Evolutionary conservation across 2,329 filamentous ascomycete genomes (phyloP).

Genomic region (Neonectria coccinea): DNA sequence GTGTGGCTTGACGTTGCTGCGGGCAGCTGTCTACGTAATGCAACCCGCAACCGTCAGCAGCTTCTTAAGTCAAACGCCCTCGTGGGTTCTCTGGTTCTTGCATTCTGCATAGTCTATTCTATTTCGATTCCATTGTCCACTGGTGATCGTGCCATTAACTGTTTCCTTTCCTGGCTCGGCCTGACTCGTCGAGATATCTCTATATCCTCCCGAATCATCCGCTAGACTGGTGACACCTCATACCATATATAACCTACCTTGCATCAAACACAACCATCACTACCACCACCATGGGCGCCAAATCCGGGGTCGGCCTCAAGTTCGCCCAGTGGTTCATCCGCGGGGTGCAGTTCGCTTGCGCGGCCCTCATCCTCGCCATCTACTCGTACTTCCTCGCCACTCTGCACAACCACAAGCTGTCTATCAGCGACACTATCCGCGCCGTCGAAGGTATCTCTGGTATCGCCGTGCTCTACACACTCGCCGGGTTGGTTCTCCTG

Average conservation of each 20-base stretch:
- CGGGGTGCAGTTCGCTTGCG: conserved; percentile 77
- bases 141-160: not conserved
- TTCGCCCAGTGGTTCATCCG: conserved; percentile 78
- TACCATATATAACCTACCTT: not conserved
- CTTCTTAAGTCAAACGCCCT: not conserved
- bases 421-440: conserved; percentile 73
- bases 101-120: not conserved
- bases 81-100: not conserved
- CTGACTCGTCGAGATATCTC: not conserved
- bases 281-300: conserved; percentile 46
- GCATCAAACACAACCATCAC: not conserved
- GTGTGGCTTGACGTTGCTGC: conserved; percentile 4
- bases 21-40: conserved; percentile 13
- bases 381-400: conserved; percentile 88
- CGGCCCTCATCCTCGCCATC: conserved; percentile 79
- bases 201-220: not conserved
- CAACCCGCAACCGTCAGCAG: not conserved
- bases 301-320: conserved; percentile 69
- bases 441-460: conserved; percentile 85
- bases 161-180: not conserved
- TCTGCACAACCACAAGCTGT: conserved; percentile 71
- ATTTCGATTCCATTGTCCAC: not conserved
- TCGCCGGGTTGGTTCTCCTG: conserved; percentile 78
- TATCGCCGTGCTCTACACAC: conserved; percentile 77
- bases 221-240: not conserved